Percentiles rank a stretch among this genome's conserved stretches.
These are phyloP conservation scores for Phanerochaete sordida DNA, from an alignment of 768 basidiomycete species.

Conservation along the genomic window DNA sequence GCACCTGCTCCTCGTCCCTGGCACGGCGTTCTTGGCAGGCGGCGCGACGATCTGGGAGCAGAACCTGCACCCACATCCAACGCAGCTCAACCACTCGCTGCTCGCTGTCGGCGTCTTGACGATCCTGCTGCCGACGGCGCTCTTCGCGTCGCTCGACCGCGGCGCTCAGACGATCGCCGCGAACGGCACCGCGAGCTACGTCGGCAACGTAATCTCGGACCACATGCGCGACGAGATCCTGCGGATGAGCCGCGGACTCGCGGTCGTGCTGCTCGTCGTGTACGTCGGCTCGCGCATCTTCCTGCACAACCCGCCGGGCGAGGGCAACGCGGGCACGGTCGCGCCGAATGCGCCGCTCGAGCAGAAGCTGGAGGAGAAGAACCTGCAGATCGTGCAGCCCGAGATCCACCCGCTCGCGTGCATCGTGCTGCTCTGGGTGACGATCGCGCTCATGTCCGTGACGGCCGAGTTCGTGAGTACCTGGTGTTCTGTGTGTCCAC, in stretches of 20 bases:
- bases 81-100: constrained; percentile 66
- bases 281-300: constrained; percentile 68
- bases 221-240: constrained; percentile 44
- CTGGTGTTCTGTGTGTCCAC: neutral
- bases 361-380: constrained; percentile 30
- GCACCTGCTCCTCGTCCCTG: constrained; percentile 69
- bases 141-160: constrained; percentile 57
- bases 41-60: constrained; percentile 67
- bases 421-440: constrained; percentile 45
- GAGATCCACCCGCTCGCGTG: constrained; percentile 64
- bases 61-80: constrained; percentile 60
- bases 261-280: constrained; percentile 60
- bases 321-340: constrained; percentile 40
- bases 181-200: constrained; percentile 18
- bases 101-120: constrained; percentile 69
- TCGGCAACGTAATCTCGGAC: constrained; percentile 36
- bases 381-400: constrained; percentile 45
- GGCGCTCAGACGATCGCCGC: constrained; percentile 20
- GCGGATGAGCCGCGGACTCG: constrained; percentile 61
- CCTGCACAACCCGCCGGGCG: constrained; percentile 67
- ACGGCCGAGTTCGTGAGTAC: constrained; percentile 67
- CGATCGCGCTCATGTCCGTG: constrained; percentile 59
- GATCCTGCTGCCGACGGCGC: constrained; percentile 61
- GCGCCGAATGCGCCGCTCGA: constrained; percentile 37
- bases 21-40: constrained; percentile 66